Evolutionary conservation across 2,329 filamentous ascomycete species (phyloP), one percentile per base, ranked within the genome.

Genomic region (Myriosclerotinia curreyana): DNA sequence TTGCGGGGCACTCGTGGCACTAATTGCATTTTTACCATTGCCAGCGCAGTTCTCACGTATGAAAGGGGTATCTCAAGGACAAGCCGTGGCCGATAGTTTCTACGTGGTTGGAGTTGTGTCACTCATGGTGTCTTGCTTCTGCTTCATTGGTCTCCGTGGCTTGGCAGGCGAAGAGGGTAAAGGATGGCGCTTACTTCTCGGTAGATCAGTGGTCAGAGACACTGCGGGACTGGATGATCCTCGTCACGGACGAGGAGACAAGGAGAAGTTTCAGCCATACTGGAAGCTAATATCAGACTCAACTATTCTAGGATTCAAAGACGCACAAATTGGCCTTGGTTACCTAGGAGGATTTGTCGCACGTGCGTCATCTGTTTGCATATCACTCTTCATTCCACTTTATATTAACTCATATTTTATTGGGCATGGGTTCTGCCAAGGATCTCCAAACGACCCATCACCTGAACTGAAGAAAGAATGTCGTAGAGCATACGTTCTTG

Each of bases 341-440:
- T 99, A 98, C 73, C 79, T 98, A 0, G 95, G 94, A 67, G 95
- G 95, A 1, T 97, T 98, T 72, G 94, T 99, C 2, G 94, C 93
- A 12, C 87, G 95, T 64, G 93, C 95, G 9, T 97, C 93, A 0
- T 96, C 92, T 0, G 95, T 99, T 6, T 94, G 91, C 60, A 96
- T 99, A 69, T 96, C 92, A 0, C 84, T 98, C 7, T 99, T 98
- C 77, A 90, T 99, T 62, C 95, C 95, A 0, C 83, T 99, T 2
- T 96, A 90, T 74, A 86, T 97, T 71, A 98, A 98, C 74, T 88
- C 91, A 31, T 96, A 91, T 76, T 98, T 94, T 76, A 90, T 94
- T 68, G 80, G 81, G 56, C 88, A 89, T 61, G 93, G 92, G 2
- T 88, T 90, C 69, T 98, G 95, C 78, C 82, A 86, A 49, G 85